Evolutionary conservation across 345 rosid genomes (phyloP).

Genomic region (Lumnitzera racemosa): DNA sequence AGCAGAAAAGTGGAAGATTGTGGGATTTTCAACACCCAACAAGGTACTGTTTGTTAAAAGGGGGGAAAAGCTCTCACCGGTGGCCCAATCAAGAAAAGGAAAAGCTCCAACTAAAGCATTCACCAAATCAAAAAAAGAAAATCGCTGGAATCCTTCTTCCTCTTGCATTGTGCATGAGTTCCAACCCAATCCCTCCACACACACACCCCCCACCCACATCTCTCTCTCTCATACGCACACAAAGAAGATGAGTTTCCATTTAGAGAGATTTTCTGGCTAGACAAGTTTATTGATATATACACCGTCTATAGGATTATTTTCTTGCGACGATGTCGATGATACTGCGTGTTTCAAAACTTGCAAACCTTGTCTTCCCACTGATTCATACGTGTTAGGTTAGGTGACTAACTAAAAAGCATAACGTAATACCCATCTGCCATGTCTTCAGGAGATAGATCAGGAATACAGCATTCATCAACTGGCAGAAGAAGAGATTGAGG

Average conservation of each 20-base stretch:
- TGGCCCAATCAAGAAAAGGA: conserved; percentile 15
- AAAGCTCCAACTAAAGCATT: conserved; percentile 11
- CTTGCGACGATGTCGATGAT: conserved; percentile 16
- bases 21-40: neutral
- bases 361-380: too few species aligned
- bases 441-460: conserved; percentile 17
- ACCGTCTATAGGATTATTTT: conserved; percentile 26
- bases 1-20: neutral
- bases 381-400: too few species aligned
- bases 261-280: conserved; percentile 22
- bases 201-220: conserved; percentile 1
- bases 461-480: conserved; percentile 9
- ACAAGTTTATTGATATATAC: conserved; percentile 17
- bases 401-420: too few species aligned
- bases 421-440: neutral
- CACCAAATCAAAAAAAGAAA: conserved; percentile 3
- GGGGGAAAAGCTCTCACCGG: neutral
- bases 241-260: conserved; percentile 1
- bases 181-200: conserved; percentile 26
- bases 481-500: conserved; percentile 20
- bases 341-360: too few species aligned
- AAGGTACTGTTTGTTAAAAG: neutral
- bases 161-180: too few species aligned
- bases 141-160: conserved; percentile 1
- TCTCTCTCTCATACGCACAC: neutral